Evolutionary conservation across 108 stramenopile genomes (phyloP), one percentile per base, ranked within the genome.

Genomic region (Cyclotella baltica): DNA sequence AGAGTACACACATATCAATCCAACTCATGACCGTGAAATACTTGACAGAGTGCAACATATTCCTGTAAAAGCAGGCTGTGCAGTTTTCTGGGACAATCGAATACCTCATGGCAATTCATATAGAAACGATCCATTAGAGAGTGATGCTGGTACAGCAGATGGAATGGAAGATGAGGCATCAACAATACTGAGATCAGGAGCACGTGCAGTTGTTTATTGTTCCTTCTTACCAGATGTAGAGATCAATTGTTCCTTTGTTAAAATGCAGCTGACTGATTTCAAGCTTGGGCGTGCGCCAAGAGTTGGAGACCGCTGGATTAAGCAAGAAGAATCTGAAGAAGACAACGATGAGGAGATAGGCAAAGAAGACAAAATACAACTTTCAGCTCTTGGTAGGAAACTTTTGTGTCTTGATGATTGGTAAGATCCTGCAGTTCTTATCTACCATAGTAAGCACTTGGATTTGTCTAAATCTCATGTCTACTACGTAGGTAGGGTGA

Each of bases 31-130:
- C 69, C 71, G 73, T 15, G 82, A 79, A 10, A 83, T 97, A 8
- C 75, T 98, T 67, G 20, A 86, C 25, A 59, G 90, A 37, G 76
- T 98, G 22, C 67, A 62, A 64, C 95, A 94, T 76, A 80, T 98
- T 48, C 87, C 94, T 11, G 89, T 92, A n/a, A 51, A 47, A 1
- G 95, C 96, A 16, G 97, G 97, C 5, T 89, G 86, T 57, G 91
- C 83, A 10, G 91, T 97, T 0, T 89, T 94, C 81, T 98, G 93
- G 93, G 97, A 97, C 65, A 92, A 92, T 85, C 88, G 97, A 0
- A 81, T 98, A 15, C 94, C 96, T 18, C 97, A 98, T 80, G 93
- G 87, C 11, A 98, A 97, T 83, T 82, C 94, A 0, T 88, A 90
- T 67, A 87, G 81, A 58, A 88, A 98, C 76, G 75, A 78, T 58